These are phyloP conservation scores for Canavalia gladiata DNA, from an alignment of 306 rosid species.

Conservation along the genomic window DNA sequence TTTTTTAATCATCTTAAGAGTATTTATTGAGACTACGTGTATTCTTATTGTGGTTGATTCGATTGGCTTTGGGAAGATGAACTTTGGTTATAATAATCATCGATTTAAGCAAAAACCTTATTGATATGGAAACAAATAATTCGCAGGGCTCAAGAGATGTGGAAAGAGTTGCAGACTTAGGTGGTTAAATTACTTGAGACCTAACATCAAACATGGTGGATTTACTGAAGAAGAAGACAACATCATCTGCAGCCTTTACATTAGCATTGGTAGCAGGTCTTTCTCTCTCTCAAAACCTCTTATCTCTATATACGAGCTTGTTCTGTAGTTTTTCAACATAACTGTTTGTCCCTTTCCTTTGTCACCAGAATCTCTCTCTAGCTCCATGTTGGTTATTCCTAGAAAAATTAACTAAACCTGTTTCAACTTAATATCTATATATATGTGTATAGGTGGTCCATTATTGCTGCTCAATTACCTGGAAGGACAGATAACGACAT, in stretches of 20 bases:
- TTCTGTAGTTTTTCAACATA: slow-evolving; percentile 49
- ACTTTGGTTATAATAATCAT: slow-evolving; percentile 42
- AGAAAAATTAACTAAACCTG: slow-evolving; percentile 46
- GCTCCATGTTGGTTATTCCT: slow-evolving; percentile 9
- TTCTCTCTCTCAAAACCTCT: background rate
- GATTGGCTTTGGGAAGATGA: slow-evolving; percentile 30
- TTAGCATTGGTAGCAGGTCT: slow-evolving; percentile 99
- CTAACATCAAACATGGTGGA: slow-evolving; percentile 98
- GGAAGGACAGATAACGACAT: slow-evolving; percentile 99
- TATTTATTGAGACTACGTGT: background rate
- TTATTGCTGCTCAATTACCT: slow-evolving; percentile 96
- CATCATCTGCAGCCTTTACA: slow-evolving; percentile 92
- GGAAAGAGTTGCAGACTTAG: slow-evolving; percentile 97
- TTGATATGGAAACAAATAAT: slow-evolving; percentile 31
- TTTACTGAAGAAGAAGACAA: slow-evolving; percentile 99
- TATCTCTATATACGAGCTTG: slow-evolving; percentile 37
- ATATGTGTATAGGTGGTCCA: slow-evolving; percentile 82
- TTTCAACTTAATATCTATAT: slow-evolving; percentile 36
- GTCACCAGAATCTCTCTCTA: slow-evolving; percentile 51
- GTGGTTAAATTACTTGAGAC: slow-evolving; percentile 96
- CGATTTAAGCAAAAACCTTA: slow-evolving; percentile 30
- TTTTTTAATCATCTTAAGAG: background rate
- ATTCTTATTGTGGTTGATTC: background rate
- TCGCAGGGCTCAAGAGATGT: slow-evolving; percentile 94
- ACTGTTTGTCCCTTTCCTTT: slow-evolving; percentile 67